Evolutionary conservation across 2,329 filamentous ascomycete species (phyloP), one percentile per base, ranked within the genome.

Genomic region (Aciculosporium take): DNA sequence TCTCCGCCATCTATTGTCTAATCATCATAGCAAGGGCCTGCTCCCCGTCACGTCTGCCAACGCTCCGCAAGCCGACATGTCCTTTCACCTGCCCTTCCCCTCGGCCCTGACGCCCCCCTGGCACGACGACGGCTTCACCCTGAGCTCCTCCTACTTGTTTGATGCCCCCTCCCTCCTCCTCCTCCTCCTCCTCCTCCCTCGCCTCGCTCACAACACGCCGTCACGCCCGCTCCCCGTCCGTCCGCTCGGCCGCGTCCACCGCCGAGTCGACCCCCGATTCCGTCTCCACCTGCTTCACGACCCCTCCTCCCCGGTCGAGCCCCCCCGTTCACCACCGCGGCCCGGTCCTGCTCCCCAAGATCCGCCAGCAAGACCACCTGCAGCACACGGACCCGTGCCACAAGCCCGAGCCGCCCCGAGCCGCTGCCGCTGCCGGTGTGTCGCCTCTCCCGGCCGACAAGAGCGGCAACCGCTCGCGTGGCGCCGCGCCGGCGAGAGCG

Each of bases 311-410:
- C 31, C 66, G 70, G 40, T 72, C 71, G 40, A 69, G 73, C 48
- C 82, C 83, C 27, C 83, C 84, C 45, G 74, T 88, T 51, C 74
- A 79, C 46, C 81, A 85, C 46, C 81, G 87, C 63, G 84, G 85
- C 40, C 84, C 85, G 39, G 68, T 85, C 37, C 68, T 94, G 45
- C 70, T 94, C 25, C 86, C 86, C 55, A 91, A 87, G 71, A 88
- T 93, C 64, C 76, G 86, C 46, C 76, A 76, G 31, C 86, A 91
- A 63, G 86, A 94, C 63, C 82, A n/a, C n/a, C n/a, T n/a, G n/a
- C n/a, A 89, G 62, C 71, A 80, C 46, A 74, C 86, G 46, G 76
- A 79, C 49, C 48, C 49, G 28, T 34, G 37, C 44, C 51, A n/a
- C n/a, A n/a, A n/a, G n/a, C n/a, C n/a, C n/a, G n/a, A 53, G 47